Evolutionary conservation across 148 eudicot species (phyloP), one percentile per base, ranked within the genome.

Genomic region (Vaccinium macrocarpon): DNA sequence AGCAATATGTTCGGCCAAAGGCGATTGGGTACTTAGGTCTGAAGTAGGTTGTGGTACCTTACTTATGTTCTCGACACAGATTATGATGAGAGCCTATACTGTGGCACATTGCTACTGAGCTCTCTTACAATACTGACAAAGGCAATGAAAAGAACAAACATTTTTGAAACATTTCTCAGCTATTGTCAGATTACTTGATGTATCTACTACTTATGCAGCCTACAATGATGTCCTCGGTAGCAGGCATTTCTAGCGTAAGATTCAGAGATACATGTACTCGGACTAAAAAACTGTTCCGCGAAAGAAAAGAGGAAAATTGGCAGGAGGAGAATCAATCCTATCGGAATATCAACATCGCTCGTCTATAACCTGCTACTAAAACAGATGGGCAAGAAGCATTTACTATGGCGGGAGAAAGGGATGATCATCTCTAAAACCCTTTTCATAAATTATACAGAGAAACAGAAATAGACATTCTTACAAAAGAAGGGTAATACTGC

Each of bases 81-180:
- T 25, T 90, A 73, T 59, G 94, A 90, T 52, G 88, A 90, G 76
- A 85, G 85, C 85, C 81, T 90, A 84, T 90, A 0, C 19, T 88
- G 8, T 92, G 94, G 92, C 94, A 92, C 82, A 84, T 92, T 8
- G 92, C 92, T 3, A 90, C 90, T 1, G 94, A 90, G 51, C 74
- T 91, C 19, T 84, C 87, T 81, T 77, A 9, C 56, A n/a, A 46
- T 18, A 77, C 12, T 62, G 21, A 12, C 2, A 70, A 11, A 23
- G 35, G 23, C 50, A 73, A 18, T 38, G 48, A 7, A 32, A 16
- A 42, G 18, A 6, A 73, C 46, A 15, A 38, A 14, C 2, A 35
- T 35, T 15, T 32, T 35, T 18, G 59, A 19, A 1, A 16, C 2
- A 49, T 77, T n/a, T 77, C 35, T 51, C 49, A 10, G 42, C 2